Conservation (phyloP, 257 asterid species). For the Solanum ossicruentum region DNA sequence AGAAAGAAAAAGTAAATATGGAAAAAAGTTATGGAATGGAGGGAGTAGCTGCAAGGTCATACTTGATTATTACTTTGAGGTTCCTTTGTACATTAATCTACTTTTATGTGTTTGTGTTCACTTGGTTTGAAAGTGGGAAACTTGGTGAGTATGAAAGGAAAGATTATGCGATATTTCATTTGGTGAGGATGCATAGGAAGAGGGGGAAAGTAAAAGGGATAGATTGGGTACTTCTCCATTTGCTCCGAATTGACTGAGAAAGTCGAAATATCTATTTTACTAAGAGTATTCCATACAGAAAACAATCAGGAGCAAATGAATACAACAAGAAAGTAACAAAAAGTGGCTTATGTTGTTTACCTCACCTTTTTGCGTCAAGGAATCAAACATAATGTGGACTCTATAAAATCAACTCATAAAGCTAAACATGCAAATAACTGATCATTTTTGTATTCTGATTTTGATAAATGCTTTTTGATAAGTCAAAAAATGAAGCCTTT, state of each 20-base stretch:
- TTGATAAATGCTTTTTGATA: neutral
- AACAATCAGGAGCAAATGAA: neutral
- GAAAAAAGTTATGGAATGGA: neutral
- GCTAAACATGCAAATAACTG: neutral
- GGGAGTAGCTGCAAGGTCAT: neutral
- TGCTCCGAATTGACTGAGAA: neutral
- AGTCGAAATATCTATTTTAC: neutral
- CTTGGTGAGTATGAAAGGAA: neutral
- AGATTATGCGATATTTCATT: neutral
- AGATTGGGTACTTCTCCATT: neutral
- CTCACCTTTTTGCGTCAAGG: neutral
- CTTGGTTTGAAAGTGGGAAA: neutral
- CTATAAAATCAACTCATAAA: neutral
- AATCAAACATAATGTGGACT: neutral
- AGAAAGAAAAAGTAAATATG: neutral
- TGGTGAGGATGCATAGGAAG: neutral
- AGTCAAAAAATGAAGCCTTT: neutral
- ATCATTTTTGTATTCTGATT: neutral
- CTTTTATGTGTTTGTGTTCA: neutral
- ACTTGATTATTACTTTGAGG: neutral
- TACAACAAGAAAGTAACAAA: neutral
- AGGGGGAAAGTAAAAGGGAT: neutral
- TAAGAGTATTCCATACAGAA: neutral
- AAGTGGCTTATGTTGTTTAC: neutral
- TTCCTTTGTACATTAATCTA: neutral